Base-by-base conservation (phyloP, 805 yeast genomes). In the Saturnispora mendoncae region DNA sequence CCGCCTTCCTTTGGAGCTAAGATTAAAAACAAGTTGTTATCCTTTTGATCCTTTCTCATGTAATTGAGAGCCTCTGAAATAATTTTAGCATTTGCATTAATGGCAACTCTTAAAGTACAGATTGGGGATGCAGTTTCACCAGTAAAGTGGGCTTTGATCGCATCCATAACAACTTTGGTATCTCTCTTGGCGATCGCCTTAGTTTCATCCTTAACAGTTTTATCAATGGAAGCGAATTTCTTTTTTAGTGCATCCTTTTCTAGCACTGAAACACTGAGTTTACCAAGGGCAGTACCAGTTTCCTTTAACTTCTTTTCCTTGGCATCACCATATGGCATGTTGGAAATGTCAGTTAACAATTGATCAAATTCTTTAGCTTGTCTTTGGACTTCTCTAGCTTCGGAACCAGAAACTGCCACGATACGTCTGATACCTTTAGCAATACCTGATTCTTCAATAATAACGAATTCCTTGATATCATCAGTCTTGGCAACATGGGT, bases 401-500 rank as follows among this genome's bases (percentile, higher is more conserved):
- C 94, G 40, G 76, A 69, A 36, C 97, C 97, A 14, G 97, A 84
- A 39, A 92, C 95, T 21, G 96, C 97, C 44, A 92, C 96, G 60
- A 92, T 84, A 72, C 99, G 85, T 68, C 99, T 80, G 48, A 87
- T 86, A 66, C 99, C 99, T 69, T 92, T 92, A 46, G 98, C 97
- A 62, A 92, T 92, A 65, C 98, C 97, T 49, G 85, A 76, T 66
- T 92, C 99, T 69, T 92, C 99, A 48, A 82, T 69, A 41, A 92
- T 74, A 27, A 92, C 84, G 50, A 92, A 75, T 51, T 84, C 90
- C 62, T 87, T 87, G 60, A 92, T 92, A 46, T 90, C 97, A 46
- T 90, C 83, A 15, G 97, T 90, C 64, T 83, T 81, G 38, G 76
- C 72, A 51, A 92, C 96, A 57, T 92, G 99, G 10, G 98, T 92